Conservation (phyloP, 2,329 filamentous ascomycete genomes). For the Kalaharituber pfeilii region DNA sequence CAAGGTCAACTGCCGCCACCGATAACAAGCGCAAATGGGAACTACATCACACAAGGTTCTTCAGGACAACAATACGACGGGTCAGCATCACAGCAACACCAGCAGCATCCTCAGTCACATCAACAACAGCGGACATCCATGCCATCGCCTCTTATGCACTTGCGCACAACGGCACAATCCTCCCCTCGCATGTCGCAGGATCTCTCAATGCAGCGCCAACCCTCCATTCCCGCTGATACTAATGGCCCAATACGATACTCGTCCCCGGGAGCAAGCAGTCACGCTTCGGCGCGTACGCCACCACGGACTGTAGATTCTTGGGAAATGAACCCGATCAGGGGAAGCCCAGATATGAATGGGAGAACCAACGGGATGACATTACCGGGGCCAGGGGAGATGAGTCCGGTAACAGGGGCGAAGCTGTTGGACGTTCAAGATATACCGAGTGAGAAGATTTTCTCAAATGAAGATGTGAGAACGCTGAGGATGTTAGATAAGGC, state of each 20-base stretch:
- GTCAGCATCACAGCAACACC: slow-evolving; percentile 24
- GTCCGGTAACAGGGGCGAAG: slow-evolving; percentile 21
- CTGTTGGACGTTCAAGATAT: slow-evolving; percentile 34
- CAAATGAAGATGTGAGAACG: slow-evolving; percentile 47
- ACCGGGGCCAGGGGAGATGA: slow-evolving; percentile 24
- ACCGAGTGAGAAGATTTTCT: slow-evolving; percentile 39
- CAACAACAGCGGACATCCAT: slow-evolving; percentile 3
- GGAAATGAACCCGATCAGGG: slow-evolving; percentile 31
- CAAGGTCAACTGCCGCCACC: slow-evolving; percentile 18
- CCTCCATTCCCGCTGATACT: slow-evolving; percentile 15
- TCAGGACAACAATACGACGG: slow-evolving; percentile 23
- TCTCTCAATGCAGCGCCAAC: slow-evolving; percentile 12
- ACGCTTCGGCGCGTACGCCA: slow-evolving; percentile 33
- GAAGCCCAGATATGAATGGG: slow-evolving; percentile 24
- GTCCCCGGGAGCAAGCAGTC: slow-evolving; percentile 28
- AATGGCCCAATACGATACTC: slow-evolving; percentile 26
- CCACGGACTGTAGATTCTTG: slow-evolving; percentile 32
- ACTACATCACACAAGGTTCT: slow-evolving; percentile 14
- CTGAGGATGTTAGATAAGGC: slow-evolving; percentile 46
- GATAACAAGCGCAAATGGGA: slow-evolving; percentile 21
- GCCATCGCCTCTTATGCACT: slow-evolving; percentile 16
- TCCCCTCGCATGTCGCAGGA: slow-evolving; percentile 16
- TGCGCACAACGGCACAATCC: slow-evolving; percentile 11
- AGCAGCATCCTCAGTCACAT: too few species aligned
- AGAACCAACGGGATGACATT: slow-evolving; percentile 23